Conservation (phyloP, 2,329 filamentous ascomycete species). For the Botrytis aclada region DNA sequence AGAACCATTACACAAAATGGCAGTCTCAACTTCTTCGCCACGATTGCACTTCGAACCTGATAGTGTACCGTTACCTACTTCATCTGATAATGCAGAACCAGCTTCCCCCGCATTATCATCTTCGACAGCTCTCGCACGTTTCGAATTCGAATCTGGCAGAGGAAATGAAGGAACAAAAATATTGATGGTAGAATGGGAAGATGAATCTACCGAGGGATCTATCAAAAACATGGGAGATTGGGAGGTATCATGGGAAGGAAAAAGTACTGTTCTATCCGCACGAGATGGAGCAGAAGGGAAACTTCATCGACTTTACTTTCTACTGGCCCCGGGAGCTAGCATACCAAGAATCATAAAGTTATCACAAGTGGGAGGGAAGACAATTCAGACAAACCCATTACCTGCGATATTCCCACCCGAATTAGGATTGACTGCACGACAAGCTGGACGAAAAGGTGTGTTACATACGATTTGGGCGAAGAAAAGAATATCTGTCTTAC, state of each 20-base stretch:
- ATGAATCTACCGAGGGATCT: slow-evolving; percentile 50
- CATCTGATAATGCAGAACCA: slow-evolving; percentile 30
- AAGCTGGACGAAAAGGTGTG: slow-evolving; percentile 73
- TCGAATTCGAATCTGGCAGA: slow-evolving; percentile 77
- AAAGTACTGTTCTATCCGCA: slow-evolving; percentile 63
- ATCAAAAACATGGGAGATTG: slow-evolving; percentile 51
- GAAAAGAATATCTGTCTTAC: slow-evolving; percentile 70
- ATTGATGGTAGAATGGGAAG: slow-evolving; percentile 89
- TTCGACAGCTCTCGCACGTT: slow-evolving; percentile 69
- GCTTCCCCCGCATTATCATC: slow-evolving; percentile 45
- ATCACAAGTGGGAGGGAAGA: slow-evolving; percentile 42
- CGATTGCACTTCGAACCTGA: slow-evolving; percentile 33
- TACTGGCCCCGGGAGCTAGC: slow-evolving; percentile 68
- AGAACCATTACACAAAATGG: slow-evolving; percentile 25
- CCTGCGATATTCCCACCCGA: slow-evolving; percentile 83
- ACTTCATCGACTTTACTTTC: slow-evolving; percentile 68
- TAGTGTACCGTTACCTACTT: slow-evolving; percentile 28
- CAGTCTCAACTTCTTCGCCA: slow-evolving; percentile 26
- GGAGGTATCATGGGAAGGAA: slow-evolving; percentile 82
- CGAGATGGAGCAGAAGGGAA: slow-evolving; percentile 40
- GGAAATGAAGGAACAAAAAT: slow-evolving; percentile 86
- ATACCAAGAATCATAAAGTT: slow-evolving; percentile 73
- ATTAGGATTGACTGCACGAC: slow-evolving; percentile 62
- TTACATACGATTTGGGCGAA: slow-evolving; percentile 86
- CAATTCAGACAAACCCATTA: slow-evolving; percentile 69